phyloP scores from a whole-genome alignment of 441 rosid species.

The Capsella rubella region DNA sequence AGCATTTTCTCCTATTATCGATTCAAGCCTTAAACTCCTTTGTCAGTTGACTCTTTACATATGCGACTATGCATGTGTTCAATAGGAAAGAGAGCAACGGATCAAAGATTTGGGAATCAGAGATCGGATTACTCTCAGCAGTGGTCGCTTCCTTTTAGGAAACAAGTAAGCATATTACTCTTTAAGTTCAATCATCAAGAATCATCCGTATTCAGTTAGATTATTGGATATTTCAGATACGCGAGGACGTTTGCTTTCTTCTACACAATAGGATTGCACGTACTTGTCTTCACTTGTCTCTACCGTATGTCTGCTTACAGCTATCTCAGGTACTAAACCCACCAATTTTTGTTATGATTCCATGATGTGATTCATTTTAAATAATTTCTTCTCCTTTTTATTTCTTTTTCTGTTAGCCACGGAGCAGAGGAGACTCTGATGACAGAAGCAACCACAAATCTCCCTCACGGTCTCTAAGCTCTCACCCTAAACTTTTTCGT shows the following conservation, averaged over 20 bases:
- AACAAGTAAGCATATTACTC: conserved; percentile 67
- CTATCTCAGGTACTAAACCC: conserved; percentile 69
- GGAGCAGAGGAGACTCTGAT: conserved; percentile 64
- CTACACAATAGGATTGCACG: conserved; percentile 89
- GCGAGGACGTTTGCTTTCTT: conserved; percentile 95
- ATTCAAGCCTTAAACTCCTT: neutral
- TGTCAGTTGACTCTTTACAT: neutral
- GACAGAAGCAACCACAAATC: conserved; percentile 59
- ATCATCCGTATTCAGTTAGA: neutral
- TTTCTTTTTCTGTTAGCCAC: conserved; percentile 52
- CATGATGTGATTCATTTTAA: neutral
- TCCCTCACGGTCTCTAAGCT: conserved; percentile 66
- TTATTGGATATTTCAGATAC: conserved; percentile 53
- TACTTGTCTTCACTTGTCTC: conserved; percentile 89
- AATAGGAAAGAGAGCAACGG: conserved; percentile 92
- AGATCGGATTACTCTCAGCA: conserved; percentile 94
- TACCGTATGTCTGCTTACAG: conserved; percentile 98
- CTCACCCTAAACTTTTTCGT: neutral
- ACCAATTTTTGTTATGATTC: neutral
- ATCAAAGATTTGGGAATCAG: conserved; percentile 96
- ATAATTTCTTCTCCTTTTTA: neutral
- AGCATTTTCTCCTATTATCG: neutral
- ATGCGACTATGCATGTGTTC: conserved; percentile 3
- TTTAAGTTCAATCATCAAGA: neutral
- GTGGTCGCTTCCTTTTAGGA: conserved; percentile 94